These are phyloP conservation scores for Tricholoma terreum DNA, from an alignment of 768 basidiomycete species.

Conservation along the genomic window DNA sequence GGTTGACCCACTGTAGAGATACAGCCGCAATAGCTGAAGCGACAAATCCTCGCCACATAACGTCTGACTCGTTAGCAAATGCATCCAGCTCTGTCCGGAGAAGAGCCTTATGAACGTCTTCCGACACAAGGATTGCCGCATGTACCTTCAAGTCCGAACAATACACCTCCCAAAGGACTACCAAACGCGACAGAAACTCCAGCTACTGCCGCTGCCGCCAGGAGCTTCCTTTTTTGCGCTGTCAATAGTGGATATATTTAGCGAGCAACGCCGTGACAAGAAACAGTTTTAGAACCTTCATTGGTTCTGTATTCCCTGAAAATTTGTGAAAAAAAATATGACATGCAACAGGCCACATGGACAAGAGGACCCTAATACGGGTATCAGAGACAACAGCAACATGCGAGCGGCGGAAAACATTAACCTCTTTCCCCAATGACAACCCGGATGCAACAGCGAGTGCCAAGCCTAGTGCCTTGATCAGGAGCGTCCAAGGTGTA, in stretches of 20 bases:
- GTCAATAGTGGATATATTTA: background rate
- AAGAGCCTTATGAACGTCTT: background rate
- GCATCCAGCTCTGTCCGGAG: slow-evolving; percentile 54
- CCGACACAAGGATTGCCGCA: background rate
- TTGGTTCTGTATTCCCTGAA: slow-evolving; percentile 74
- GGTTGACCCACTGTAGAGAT: slow-evolving; percentile 80
- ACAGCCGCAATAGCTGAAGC: slow-evolving; percentile 85
- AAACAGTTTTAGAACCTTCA: slow-evolving; percentile 51
- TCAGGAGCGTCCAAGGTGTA: slow-evolving; percentile 81
- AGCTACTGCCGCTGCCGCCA: slow-evolving; percentile 81
- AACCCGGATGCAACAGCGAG: slow-evolving; percentile 84
- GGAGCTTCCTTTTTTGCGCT: slow-evolving; percentile 79
- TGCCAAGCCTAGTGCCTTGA: slow-evolving; percentile 80
- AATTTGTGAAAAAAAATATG: slow-evolving; percentile 60
- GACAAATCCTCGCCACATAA: slow-evolving; percentile 86
- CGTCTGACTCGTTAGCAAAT: slow-evolving; percentile 69
- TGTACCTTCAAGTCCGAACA: slow-evolving; percentile 77
- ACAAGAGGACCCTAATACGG: slow-evolving; percentile 68
- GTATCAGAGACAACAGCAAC: background rate
- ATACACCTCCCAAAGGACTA: slow-evolving; percentile 79
- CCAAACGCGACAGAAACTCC: slow-evolving; percentile 90
- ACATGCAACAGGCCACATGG: slow-evolving; percentile 82
- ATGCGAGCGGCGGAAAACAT: slow-evolving; percentile 18
- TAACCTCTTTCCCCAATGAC: slow-evolving; percentile 80
- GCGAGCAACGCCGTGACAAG: background rate